Percentiles rank a stretch among this genome's conserved stretches.
phyloP scores from a whole-genome alignment of 768 basidiomycete species.

The Filobasidium floriforme region DNA sequence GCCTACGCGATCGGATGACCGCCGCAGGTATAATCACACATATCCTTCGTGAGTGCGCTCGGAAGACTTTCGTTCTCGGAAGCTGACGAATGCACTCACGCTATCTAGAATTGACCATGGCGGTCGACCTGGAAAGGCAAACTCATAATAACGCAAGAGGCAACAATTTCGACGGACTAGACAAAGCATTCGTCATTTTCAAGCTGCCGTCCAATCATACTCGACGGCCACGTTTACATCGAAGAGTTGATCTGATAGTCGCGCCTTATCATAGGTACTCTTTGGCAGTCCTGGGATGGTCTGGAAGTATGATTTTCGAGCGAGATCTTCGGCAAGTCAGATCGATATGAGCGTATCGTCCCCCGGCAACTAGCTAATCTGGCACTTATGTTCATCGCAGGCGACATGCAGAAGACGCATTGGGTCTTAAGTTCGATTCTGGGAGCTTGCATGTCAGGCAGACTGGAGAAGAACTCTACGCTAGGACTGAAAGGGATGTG shows the following conservation, averaged over 20 bases:
- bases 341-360: not conserved
- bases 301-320: conserved; percentile 83
- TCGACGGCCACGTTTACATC: conserved; percentile 48
- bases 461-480: conserved; percentile 36
- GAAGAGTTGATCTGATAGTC: conserved; percentile 78
- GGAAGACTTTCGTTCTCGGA: too few relatives aligned
- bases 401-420: conserved; percentile 32
- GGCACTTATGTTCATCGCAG: conserved; percentile 17
- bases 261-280: conserved; percentile 69
- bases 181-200: conserved; percentile 78
- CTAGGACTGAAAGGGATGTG: conserved; percentile 41
- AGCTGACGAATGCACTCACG: not conserved
- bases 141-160: conserved; percentile 12
- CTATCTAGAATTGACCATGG: not conserved
- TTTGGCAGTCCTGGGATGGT: conserved; percentile 87
- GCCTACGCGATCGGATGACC: conserved; percentile 56
- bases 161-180: conserved; percentile 69
- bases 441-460: conserved; percentile 18
- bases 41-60: conserved; percentile 63
- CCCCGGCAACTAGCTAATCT: not conserved
- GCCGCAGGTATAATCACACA: conserved; percentile 66
- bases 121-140: conserved; percentile 32
- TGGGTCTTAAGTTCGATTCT: conserved; percentile 23
- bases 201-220: conserved; percentile 50
- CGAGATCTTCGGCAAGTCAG: conserved; percentile 58